These are phyloP conservation scores for Tuber microsphaerosporum DNA, from an alignment of 495 filamentous ascomycete genomes.

Conservation along the genomic window DNA sequence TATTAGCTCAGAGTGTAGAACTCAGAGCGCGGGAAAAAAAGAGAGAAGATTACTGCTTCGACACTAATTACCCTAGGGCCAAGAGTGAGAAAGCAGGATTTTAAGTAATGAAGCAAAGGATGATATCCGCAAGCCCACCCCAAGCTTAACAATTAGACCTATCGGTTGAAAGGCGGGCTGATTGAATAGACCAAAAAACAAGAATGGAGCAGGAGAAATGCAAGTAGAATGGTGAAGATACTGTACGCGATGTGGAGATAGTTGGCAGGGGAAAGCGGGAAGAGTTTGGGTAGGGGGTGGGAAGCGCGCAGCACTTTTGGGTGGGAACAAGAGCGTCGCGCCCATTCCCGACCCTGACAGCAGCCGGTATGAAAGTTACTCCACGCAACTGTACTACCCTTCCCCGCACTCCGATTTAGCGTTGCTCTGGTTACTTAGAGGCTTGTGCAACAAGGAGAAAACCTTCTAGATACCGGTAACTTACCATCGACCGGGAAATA, in stretches of 20 bases:
- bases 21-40: background rate
- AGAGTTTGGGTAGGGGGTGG: slow-evolving; percentile 3
- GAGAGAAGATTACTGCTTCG: background rate
- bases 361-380: background rate
- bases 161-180: background rate
- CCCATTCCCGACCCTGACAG: background rate
- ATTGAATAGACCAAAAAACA: background rate
- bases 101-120: background rate
- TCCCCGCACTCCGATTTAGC: background rate
- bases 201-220: background rate
- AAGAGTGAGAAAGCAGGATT: background rate
- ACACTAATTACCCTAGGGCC: background rate
- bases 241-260: background rate
- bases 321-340: background rate
- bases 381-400: background rate
- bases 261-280: background rate
- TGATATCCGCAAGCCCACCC: background rate
- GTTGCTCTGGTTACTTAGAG: background rate
- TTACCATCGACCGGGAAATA: too few relatives aligned
- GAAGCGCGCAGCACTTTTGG: background rate
- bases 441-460: background rate
- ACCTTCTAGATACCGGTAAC: too few relatives aligned
- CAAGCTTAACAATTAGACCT: background rate
- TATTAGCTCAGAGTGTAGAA: background rate
- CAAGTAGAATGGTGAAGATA: background rate